Evolutionary conservation across 1,284 basidiomycete genomes (phyloP).

Genomic region (Trametes sp.): DNA sequence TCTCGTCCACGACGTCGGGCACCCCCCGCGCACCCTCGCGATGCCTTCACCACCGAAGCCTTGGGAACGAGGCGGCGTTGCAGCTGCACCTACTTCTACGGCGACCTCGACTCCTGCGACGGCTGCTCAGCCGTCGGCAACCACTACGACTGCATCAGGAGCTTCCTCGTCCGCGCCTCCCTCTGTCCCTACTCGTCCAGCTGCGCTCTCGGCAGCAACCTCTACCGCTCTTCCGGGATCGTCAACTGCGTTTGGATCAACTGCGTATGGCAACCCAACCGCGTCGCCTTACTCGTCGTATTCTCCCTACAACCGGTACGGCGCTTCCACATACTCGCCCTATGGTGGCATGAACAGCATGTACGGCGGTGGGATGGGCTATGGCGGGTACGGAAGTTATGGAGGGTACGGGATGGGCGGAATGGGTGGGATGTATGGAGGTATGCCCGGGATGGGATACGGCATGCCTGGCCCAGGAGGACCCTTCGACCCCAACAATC

Average conservation of each 20-base stretch:
- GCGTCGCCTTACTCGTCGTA: conserved; percentile 48
- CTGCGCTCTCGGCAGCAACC: conserved; percentile 44
- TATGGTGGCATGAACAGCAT: conserved; percentile 45
- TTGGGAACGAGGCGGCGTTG: conserved; percentile 72
- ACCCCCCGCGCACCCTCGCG: neutral
- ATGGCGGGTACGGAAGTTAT: conserved; percentile 46
- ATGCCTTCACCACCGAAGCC: conserved; percentile 88
- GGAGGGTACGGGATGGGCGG: conserved; percentile 41
- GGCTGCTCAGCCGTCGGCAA: conserved; percentile 34
- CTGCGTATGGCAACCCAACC: conserved; percentile 36
- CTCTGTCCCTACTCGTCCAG: conserved; percentile 51
- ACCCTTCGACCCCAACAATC: conserved; percentile 59
- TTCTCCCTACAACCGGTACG: conserved; percentile 56
- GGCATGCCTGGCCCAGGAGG: conserved; percentile 53
- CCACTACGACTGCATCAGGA: conserved; percentile 27
- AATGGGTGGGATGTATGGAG: conserved; percentile 49
- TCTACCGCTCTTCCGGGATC: conserved; percentile 16
- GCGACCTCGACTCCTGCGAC: conserved; percentile 30
- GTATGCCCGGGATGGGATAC: conserved; percentile 47
- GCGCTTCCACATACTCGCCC: conserved; percentile 47
- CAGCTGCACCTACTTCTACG: conserved; percentile 41
- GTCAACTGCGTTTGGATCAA: conserved; percentile 31
- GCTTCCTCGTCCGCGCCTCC: conserved; percentile 40
- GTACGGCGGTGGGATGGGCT: conserved; percentile 27
- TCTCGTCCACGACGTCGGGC: conserved; percentile 13